Evolutionary conservation across 306 rosid genomes (phyloP), one percentile per base, ranked within the genome.

Genomic region (Calophaca sinica): DNA sequence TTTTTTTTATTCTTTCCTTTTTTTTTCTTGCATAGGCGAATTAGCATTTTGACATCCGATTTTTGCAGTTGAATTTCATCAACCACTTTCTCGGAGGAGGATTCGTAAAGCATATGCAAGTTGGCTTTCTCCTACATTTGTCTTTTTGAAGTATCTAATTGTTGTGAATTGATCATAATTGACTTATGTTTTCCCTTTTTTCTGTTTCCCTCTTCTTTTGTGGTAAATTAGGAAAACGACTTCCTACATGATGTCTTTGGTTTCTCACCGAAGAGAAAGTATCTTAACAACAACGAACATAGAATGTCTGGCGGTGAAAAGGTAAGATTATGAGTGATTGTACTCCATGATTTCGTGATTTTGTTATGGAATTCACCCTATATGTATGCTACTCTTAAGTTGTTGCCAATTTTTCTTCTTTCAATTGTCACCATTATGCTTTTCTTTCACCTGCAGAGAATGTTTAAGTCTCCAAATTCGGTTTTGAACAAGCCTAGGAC

Each of bases 31-130:
- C 3, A 1, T 9, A 9, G 4, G 13, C 6, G 2, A 36, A 9
- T 13, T 46, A 55, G 75, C 62, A 7, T 61, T 42, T 31, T 67
- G 39, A 58, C 67, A 48, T 42, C 2, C 31, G 5, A 33, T 72
- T 51, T 44, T 75, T 61, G 74, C 93, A 94, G 97, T 53, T 94
- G 82, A 94, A 94, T 79, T 92, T 86, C 78, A 54, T 94, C 75
- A 94, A 88, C 86, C 96, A 51, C 77, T 91, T 91, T 46, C 91
- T 91, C 76, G 97, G 96, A 57, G 97, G 96, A 79, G 98, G 98
- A 29, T 94, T 94, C 70, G 68, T 87, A 50, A 94, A 88, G 85
- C 97, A 94, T 82, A 87, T 94, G 96, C 98, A 88, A 97, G 98
- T 94, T 62, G 71, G 85, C 66, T 71, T 68, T 51, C 62, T 70